Evolutionary conservation across 305 asterid species (phyloP).

Genomic region (Solanum aculeatissimum): DNA sequence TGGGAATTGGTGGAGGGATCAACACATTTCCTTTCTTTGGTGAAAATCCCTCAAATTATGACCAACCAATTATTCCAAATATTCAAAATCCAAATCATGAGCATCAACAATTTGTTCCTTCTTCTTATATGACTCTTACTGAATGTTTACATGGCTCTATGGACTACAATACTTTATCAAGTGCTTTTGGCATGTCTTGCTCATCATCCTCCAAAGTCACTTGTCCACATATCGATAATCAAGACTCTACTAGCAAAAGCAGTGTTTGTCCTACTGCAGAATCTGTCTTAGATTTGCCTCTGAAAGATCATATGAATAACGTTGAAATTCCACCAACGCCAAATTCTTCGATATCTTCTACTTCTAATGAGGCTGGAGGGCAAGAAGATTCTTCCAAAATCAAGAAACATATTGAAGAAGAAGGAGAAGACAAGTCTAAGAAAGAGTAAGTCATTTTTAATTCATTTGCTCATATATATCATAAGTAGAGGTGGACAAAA

Average conservation of each 20-base stretch:
- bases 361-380: neutral
- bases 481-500: neutral
- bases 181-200: neutral
- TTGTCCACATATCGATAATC: neutral
- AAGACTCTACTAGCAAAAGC: neutral
- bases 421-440: neutral
- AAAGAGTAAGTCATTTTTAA: neutral
- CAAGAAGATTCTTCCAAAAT: constrained; percentile 4
- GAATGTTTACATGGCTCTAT: neutral
- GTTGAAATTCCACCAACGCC: neutral
- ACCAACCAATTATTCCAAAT: neutral
- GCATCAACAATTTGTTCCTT: neutral
- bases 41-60: neutral
- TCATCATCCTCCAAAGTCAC: neutral
- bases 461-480: neutral
- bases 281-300: neutral
- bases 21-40: neutral
- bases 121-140: neutral
- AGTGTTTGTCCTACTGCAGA: neutral
- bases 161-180: neutral
- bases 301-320: neutral
- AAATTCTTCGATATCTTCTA: neutral
- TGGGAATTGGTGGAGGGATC: neutral
- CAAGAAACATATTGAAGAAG: neutral
- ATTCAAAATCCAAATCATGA: neutral